Conservation (phyloP, 2,329 filamentous ascomycete species). For the Beauveria sp. region DNA sequence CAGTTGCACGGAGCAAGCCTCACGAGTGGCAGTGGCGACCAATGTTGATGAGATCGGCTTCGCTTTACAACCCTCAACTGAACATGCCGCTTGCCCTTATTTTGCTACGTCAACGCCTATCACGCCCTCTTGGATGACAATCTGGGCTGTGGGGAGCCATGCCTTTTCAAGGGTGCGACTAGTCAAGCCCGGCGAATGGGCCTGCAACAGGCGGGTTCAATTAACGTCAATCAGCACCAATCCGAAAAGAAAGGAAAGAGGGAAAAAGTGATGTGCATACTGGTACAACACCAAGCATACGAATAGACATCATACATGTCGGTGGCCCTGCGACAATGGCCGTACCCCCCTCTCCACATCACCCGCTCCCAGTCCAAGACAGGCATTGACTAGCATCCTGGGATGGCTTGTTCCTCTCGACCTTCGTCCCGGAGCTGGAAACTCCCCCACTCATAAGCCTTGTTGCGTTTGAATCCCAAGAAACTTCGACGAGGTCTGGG, state of each 20-base stretch:
- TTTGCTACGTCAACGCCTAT: conserved; percentile 4
- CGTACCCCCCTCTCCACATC: neutral
- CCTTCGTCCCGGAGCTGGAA: neutral
- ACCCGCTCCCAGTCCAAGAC: neutral
- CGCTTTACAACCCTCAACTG: neutral
- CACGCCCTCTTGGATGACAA: neutral
- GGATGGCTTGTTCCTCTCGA: neutral
- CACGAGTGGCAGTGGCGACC: neutral
- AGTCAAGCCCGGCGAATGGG: neutral
- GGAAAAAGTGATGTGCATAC: conserved; percentile 4
- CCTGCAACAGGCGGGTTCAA: neutral
- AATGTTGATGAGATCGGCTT: conserved; percentile 4
- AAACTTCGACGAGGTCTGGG: conserved; percentile 5
- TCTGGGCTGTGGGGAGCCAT: neutral
- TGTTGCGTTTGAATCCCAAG: conserved; percentile 1
- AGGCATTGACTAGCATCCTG: neutral
- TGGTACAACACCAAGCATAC: neutral
- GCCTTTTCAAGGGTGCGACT: neutral
- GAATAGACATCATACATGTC: neutral
- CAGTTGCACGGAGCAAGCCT: neutral
- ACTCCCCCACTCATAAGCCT: conserved; percentile 6
- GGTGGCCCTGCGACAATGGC: conserved; percentile 5
- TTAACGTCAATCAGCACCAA: neutral
- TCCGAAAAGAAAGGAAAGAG: neutral
- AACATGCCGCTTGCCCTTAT: neutral